Conservation (phyloP, 2,329 filamentous ascomycete genomes). For the Ophiostoma novo-ulmi region DNA sequence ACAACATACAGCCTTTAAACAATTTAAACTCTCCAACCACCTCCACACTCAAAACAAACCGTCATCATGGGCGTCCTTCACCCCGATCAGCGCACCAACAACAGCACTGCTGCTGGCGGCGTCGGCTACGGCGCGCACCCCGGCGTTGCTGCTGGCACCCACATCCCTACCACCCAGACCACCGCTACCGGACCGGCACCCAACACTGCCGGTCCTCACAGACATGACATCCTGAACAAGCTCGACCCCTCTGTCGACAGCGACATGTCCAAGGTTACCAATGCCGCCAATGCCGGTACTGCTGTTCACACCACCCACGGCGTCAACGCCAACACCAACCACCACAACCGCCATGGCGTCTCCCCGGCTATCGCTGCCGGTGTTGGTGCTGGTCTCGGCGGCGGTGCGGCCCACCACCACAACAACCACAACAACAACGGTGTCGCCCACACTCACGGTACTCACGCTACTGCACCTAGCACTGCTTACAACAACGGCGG, state of each 20-base stretch:
- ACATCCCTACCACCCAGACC: constrained; percentile 21
- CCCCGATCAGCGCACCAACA: constrained; percentile 18
- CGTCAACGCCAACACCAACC: not conserved
- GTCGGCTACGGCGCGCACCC: constrained; percentile 2
- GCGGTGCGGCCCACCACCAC: constrained; percentile 17
- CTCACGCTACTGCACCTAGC: not conserved
- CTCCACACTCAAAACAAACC: not conserved
- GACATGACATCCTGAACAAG: constrained; percentile 40
- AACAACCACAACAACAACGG: constrained; percentile 17
- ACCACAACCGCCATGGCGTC: constrained; percentile 10
- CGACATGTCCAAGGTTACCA: constrained; percentile 27
- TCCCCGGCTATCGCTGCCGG: not conserved
- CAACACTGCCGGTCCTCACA: constrained; percentile 36
- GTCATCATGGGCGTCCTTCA: constrained; percentile 23
- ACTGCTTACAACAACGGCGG: constrained; percentile 13
- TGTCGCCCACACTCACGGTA: not conserved
- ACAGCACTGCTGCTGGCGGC: constrained; percentile 1
- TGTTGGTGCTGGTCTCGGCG: constrained; percentile 9
- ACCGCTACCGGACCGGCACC: constrained; percentile 25
- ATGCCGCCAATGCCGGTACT: not conserved
- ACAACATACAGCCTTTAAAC: not conserved
- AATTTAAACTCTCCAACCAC: not conserved
- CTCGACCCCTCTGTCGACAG: constrained; percentile 40
- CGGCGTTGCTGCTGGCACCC: constrained; percentile 19
- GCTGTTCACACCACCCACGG: not conserved